Conservation (phyloP, 306 rosid species). For the Carpinus fangiana region DNA sequence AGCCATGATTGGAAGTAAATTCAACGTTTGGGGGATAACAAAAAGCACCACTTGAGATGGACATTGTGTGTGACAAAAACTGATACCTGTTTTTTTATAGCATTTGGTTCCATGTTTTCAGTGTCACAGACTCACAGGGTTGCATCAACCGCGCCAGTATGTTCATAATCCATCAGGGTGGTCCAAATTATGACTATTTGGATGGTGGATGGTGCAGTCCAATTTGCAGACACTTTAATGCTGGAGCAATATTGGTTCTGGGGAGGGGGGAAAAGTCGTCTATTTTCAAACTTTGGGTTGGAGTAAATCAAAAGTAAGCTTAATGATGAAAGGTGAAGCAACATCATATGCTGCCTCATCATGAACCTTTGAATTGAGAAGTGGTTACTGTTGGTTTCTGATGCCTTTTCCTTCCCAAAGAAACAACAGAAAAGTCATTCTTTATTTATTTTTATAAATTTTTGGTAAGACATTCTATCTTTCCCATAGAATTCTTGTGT, state of each 20-base stretch:
- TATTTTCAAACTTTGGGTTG: conserved; percentile 27
- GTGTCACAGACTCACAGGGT: background rate
- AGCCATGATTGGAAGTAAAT: background rate
- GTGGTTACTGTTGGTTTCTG: conserved; percentile 6
- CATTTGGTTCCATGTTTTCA: background rate
- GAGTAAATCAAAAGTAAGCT: conserved; percentile 37
- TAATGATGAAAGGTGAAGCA: conserved; percentile 41
- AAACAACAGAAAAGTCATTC: conserved; percentile 15
- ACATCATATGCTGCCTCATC: conserved; percentile 44
- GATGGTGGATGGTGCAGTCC: background rate
- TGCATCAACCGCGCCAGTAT: background rate
- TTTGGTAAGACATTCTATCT: conserved; percentile 3
- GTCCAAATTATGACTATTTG: background rate
- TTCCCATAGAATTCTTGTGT: conserved; percentile 31
- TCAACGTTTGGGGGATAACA: background rate
- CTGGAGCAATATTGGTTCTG: background rate
- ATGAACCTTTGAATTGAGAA: conserved; percentile 37
- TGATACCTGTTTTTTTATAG: background rate
- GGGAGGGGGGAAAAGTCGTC: conserved; percentile 10
- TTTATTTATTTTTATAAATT: background rate
- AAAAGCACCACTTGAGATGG: background rate
- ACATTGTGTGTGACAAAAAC: background rate
- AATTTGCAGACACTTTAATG: background rate
- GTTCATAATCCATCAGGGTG: background rate
- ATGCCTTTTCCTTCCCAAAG: conserved; percentile 14